Conservation (phyloP, 78 protist species). For the Dictyostelium discoideum region DNA sequence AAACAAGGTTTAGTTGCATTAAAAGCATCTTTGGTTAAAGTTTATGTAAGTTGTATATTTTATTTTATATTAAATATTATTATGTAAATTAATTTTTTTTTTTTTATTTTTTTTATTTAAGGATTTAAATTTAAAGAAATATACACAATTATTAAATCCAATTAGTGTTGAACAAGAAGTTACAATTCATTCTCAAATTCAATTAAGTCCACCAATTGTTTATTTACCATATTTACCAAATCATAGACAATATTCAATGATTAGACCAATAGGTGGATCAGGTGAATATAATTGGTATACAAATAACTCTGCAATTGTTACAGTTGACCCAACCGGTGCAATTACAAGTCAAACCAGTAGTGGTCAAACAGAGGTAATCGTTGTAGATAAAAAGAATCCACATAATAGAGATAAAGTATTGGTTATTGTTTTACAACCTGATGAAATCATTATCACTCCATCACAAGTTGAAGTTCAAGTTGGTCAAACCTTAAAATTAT, state of each 20-base stretch:
- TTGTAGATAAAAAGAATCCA: constrained; percentile 71
- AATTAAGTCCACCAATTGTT: constrained; percentile 31
- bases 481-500: constrained; percentile 19
- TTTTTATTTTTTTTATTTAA: background rate
- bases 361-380: constrained; percentile 37
- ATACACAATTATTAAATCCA: constrained; percentile 36
- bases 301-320: constrained; percentile 21
- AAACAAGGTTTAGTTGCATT: constrained; percentile 22
- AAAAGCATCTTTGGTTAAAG: constrained; percentile 33
- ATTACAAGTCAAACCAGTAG: background rate
- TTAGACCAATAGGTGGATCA: constrained; percentile 41
- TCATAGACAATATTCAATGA: background rate
- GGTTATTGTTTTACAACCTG: constrained; percentile 26
- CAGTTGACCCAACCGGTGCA: constrained; percentile 30
- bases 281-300: constrained; percentile 59
- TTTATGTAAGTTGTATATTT: constrained; percentile 35
- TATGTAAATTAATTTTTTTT: background rate
- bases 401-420: constrained; percentile 37
- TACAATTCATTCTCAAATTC: constrained; percentile 35
- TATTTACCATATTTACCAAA: constrained; percentile 42
- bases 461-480: constrained; percentile 60
- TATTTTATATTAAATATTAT: background rate
- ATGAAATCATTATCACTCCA: constrained; percentile 18
- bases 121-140: constrained; percentile 27
- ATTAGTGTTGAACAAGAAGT: constrained; percentile 61